Conservation (phyloP, 177 flowering plant species). For the Tripterygium wilfordii region DNA sequence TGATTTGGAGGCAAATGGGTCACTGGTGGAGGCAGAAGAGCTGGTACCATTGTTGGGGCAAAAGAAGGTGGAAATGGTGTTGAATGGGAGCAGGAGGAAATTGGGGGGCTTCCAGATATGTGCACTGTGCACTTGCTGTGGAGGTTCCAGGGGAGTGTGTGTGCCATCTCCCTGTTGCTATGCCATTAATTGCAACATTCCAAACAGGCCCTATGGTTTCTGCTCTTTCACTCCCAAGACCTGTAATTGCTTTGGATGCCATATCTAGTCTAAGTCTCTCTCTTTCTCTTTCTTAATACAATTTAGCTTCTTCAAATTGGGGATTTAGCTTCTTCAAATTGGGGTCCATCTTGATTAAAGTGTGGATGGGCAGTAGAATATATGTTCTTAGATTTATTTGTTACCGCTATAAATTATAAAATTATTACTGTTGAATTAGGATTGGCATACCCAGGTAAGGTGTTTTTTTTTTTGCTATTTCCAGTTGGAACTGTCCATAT, state of each 20-base stretch:
- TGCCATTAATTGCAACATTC: slow-evolving; percentile 93
- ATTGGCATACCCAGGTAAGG: too few relatives aligned
- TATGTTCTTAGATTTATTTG: slow-evolving; percentile 25
- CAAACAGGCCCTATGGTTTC: slow-evolving; percentile 90
- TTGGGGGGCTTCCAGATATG: slow-evolving; percentile 79
- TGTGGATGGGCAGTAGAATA: slow-evolving; percentile 20
- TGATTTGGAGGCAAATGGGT: slow-evolving; percentile 32
- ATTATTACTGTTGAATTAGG: too few relatives aligned
- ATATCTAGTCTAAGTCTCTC: slow-evolving; percentile 34
- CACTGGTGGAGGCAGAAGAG: slow-evolving; percentile 7
- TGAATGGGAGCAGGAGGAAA: slow-evolving; percentile 63
- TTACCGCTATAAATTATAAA: too few relatives aligned
- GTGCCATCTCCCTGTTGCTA: slow-evolving; percentile 91
- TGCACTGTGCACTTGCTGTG: slow-evolving; percentile 89
- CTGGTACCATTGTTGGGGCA: slow-evolving; percentile 52
- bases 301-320: too few relatives aligned
- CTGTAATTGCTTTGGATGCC: slow-evolving; percentile 95
- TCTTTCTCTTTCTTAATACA: neutral
- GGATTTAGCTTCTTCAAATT: too few relatives aligned
- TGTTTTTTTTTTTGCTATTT: slow-evolving; percentile 13
- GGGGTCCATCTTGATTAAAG: slow-evolving; percentile 17
- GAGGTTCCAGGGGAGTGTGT: slow-evolving; percentile 63
- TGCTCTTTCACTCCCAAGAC: slow-evolving; percentile 91
- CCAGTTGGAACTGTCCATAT: slow-evolving; percentile 2
- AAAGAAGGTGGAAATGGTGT: slow-evolving; percentile 27